Conservation (phyloP, 495 filamentous ascomycete species). For the Barbatosphaeria neglecta region DNA sequence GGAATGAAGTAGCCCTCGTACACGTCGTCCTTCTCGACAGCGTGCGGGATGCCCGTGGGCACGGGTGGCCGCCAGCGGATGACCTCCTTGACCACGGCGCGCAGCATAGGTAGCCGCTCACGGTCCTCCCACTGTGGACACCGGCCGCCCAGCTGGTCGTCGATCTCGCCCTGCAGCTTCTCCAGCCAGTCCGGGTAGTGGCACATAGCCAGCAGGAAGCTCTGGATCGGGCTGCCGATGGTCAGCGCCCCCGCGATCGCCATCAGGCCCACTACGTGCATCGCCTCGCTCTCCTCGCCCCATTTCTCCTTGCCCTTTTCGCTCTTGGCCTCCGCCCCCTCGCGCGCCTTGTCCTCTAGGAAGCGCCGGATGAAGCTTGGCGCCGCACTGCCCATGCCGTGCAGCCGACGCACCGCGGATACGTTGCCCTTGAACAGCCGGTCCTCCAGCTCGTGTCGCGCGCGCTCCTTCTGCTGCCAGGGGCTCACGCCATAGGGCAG, state of each 20-base stretch:
- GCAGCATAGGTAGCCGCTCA: conserved; percentile 31
- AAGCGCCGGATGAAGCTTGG: conserved; percentile 36
- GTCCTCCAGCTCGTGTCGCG: conserved; percentile 26
- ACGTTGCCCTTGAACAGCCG: conserved; percentile 25
- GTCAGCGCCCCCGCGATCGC: conserved; percentile 36
- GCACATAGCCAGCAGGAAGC: conserved; percentile 47
- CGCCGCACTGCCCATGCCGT: conserved; percentile 9
- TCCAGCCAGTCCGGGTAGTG: conserved; percentile 45
- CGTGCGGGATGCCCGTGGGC: conserved; percentile 45
- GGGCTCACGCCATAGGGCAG: conserved; percentile 32
- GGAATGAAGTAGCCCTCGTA: conserved; percentile 47
- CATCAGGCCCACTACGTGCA: conserved; percentile 34
- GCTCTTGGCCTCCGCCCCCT: conserved; percentile 7
- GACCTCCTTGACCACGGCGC: conserved; percentile 50
- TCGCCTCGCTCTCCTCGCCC: conserved; percentile 22
- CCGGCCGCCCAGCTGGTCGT: conserved; percentile 31
- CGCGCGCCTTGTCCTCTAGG: conserved; percentile 15
- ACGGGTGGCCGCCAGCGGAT: conserved; percentile 48
- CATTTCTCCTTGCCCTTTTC: conserved; percentile 6
- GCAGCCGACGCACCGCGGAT: conserved; percentile 24
- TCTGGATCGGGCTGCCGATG: conserved; percentile 42
- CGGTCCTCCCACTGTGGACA: conserved; percentile 39
- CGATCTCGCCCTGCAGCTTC: conserved; percentile 44
- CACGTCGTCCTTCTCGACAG: conserved; percentile 38
- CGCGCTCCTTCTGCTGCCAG: conserved; percentile 40